Percentiles rank a stretch among this genome's conserved stretches.
Evolutionary conservation across 192 early-diverging fungal genomes (phyloP).

Genomic region (Linnemannia hyalina): DNA sequence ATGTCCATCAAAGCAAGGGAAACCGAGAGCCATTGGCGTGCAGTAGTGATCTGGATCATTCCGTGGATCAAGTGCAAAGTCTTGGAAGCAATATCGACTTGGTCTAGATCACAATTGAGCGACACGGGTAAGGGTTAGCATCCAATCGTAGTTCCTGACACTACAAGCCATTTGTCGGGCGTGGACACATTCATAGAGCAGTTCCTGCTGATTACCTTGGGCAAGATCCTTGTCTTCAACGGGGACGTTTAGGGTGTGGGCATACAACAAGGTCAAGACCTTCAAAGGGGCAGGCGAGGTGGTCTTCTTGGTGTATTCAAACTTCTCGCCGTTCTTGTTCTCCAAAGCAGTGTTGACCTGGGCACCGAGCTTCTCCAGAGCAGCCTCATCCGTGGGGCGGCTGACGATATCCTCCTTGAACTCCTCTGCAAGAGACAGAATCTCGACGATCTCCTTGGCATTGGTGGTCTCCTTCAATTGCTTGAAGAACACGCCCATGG

Average conservation of each 20-base stretch:
- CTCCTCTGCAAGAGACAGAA: constrained; percentile 81
- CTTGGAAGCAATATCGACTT: constrained; percentile 80
- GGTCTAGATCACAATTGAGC: constrained; percentile 62
- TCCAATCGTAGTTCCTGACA: not conserved
- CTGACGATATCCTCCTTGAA: constrained; percentile 69
- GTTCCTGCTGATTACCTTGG: constrained; percentile 36
- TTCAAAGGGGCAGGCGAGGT: constrained; percentile 68
- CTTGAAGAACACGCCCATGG: constrained; percentile 94
- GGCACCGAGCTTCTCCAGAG: constrained; percentile 57
- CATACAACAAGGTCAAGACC: constrained; percentile 82
- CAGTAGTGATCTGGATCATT: constrained; percentile 88
- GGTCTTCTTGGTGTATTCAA: constrained; percentile 72
- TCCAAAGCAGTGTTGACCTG: constrained; percentile 69
- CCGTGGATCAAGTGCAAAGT: constrained; percentile 86
- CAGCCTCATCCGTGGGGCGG: constrained; percentile 60
- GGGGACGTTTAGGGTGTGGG: constrained; percentile 85
- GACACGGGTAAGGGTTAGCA: no score
- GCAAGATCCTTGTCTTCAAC: constrained; percentile 66
- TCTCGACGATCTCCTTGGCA: constrained; percentile 78
- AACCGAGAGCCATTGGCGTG: constrained; percentile 86
- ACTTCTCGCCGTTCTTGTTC: constrained; percentile 69
- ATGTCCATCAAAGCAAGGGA: constrained; percentile 84
- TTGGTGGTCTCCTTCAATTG: constrained; percentile 84
- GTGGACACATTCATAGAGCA: not conserved
- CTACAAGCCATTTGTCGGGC: constrained; percentile 17